Base-by-base conservation (phyloP, 768 basidiomycete genomes). In the Lyophyllum semitale region DNA sequence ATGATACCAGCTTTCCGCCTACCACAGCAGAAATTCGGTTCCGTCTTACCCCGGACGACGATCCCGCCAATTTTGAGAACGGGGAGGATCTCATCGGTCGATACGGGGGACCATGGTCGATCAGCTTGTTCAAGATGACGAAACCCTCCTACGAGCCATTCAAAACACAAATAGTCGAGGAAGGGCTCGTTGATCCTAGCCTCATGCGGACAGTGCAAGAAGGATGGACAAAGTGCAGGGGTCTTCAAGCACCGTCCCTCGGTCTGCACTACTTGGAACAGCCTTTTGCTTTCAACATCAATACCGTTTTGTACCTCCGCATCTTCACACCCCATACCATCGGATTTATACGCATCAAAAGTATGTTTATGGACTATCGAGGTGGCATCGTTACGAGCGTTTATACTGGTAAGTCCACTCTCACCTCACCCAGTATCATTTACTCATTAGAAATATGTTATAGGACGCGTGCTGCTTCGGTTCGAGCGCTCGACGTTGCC, bases 401-500 rank as follows among this genome's bases (percentile, higher is more conserved):
- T 8, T 57, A 52, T 32, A 46, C 25, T n/a, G 55, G 55, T 56
- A 46, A 4, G 54, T 38, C 4, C 7, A 33, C 18, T 3, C 30
- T 11, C 13, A 22, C 8, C 18, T 9, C 25, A 18, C 1, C 4
- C 6, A 32, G 1, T 29, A n/a, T 27, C 25, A 32, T 18, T 23
- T 17, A 22, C 37, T 22, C n/a, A 20, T n/a, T 2, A 15, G 11
- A 22, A 7, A 32, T 18, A 40, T 42, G 18, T n/a, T n/a, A 18
- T 26, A 56, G 51, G 50, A 17, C 40, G 27, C 30, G 4, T 57
- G 12, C 47, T 53, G 11, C 26, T 53, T 17, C 56, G 51, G 18
- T 42, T 57, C 3, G 56, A 57, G 44, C 56, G 40, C 12, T 52
- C 56, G 43, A 27, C 38, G 4, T 46, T 61, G 23, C 55, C 55